Evolutionary conservation across 2,329 filamentous ascomycete species (phyloP).

Genomic region (Pleurostoma richardsiae): DNA sequence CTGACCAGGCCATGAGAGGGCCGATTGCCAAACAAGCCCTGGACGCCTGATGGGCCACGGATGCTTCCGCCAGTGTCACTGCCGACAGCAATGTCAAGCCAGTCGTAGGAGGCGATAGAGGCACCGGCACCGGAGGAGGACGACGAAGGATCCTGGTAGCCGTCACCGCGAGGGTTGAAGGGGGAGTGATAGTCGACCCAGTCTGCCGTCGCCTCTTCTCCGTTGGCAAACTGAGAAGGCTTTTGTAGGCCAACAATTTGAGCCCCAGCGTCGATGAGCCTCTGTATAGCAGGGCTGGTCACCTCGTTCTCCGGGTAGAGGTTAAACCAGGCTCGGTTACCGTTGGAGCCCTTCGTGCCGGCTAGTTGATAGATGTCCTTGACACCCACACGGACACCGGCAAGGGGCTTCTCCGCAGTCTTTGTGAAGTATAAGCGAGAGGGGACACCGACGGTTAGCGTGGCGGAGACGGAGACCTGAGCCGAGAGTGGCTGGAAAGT

Average conservation of each 20-base stretch:
- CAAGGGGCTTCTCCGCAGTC: conserved; percentile 48
- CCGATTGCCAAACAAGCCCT: conserved; percentile 39
- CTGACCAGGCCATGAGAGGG: conserved; percentile 33
- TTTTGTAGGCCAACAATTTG: conserved; percentile 42
- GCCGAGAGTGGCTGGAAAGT: conserved; percentile 26
- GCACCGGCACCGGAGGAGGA: conserved; percentile 37
- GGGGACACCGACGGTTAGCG: conserved; percentile 42
- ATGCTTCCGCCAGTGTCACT: conserved; percentile 41
- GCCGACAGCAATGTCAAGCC: conserved; percentile 38
- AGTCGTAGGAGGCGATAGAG: conserved; percentile 33
- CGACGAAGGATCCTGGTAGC: conserved; percentile 38
- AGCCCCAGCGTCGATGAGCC: conserved; percentile 55
- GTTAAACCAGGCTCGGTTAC: conserved; percentile 54
- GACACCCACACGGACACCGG: conserved; percentile 54
- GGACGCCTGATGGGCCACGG: conserved; percentile 34
- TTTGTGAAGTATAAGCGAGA: conserved; percentile 55
- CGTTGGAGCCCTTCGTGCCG: conserved; percentile 48
- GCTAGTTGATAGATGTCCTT: conserved; percentile 52
- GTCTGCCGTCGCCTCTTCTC: conserved; percentile 41
- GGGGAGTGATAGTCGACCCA: conserved; percentile 35
- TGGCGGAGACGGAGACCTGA: conserved; percentile 18
- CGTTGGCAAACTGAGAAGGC: conserved; percentile 39
- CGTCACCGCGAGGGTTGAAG: conserved; percentile 41
- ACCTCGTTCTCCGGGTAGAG: conserved; percentile 42
- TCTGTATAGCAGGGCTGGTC: conserved; percentile 48